Base-by-base conservation (phyloP, 2,329 filamentous ascomycete species). In the Metarhizium rileyi region DNA sequence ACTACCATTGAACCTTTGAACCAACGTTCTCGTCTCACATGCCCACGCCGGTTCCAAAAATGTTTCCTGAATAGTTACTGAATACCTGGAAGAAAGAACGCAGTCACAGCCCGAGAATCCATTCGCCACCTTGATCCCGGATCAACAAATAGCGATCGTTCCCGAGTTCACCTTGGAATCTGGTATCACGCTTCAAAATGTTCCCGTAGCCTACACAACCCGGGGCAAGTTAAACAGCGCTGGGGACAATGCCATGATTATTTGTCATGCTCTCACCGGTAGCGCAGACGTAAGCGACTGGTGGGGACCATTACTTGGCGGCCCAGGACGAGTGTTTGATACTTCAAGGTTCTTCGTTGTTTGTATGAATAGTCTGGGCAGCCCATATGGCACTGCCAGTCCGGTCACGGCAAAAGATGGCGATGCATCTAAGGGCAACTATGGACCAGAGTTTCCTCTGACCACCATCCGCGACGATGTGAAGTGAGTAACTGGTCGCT, bases 391-490 rank as follows among this genome's bases (percentile, higher is more conserved):
- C 27, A 88, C 85, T 51, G 87, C 86, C n/a, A 91, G 87, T 63
- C 87, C 88, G 1, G 87, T 91, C 48, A 98, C 93, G 2, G 84
- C 83, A 58, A 94, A 88, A 66, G 84, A 96, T 61, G 90, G 90
- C 14, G 80, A 94, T 59, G 70, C 77, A 16, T 73, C 73, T 47
- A 82, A 87, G 54, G 90, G 81, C 18, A 79, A 80, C 58, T 98
- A 98, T 62, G 93, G 93, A 0, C 93, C 93, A 1, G 93, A 98
- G 62, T 98, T 98, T 58, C 93, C 93, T 44, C 71, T 98, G 55
- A 96, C 93, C 1, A 97, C 93, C 0, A 88, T 98, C 55, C 78
- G 91, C 56, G 93, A 98, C 64, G 93, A 98, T 70, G 91, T 97
- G 48, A 90, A 87, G 87, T 93, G 70, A 71, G 85, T 66, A 9